Evolutionary conservation across 2,329 filamentous ascomycete species (phyloP), one percentile per base, ranked within the genome.

Genomic region (Aspergillus ochraceoroseus): DNA sequence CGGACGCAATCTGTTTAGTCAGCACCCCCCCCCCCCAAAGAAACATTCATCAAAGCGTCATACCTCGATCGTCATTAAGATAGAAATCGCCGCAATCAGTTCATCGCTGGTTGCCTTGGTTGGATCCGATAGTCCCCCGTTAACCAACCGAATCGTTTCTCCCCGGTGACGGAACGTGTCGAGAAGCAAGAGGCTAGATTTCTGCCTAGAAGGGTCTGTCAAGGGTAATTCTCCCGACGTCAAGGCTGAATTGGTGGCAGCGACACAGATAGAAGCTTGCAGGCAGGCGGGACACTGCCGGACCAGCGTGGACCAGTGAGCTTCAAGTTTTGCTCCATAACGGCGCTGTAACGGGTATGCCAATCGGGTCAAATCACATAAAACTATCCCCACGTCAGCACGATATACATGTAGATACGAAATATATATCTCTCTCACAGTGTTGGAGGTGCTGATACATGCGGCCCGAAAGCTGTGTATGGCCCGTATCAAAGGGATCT

Each of bases 31-130:
- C n/a, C n/a, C n/a, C n/a, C n/a, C n/a, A 22, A 12, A 27, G 29
- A 9, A 13, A 13, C 7, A n/a, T n/a, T 13, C 2, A n/a, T 8
- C 5, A 5, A 13, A 12, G 8, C 9, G 17, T 5, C 56, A 43
- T 53, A 66, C 63, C 54, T 66, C 63, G 14, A 66, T 64, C 2
- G 62, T 63, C 17, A 66, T 50, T n/a, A 66, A 47, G 5, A 61
- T 57, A 11, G 63, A 63, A 18, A 66, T 63, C 0, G 63, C 62
- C 12, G 62, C 62, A 38, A 66, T 66, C 32, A 64, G 42, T 22
- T 58, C 62, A 51, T 66, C 63, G 46, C 63, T 66, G 6, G 62
- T 52, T n/a, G 63, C 62, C 37, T 63, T 63, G 22, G 56, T 50
- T 20, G 59, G 60, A 37, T 63, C 59, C 11, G 63, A 66, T 20